These are phyloP conservation scores for Wickerhamiella vanderwaltii DNA, from an alignment of 805 yeast species.

Conservation along the genomic window DNA sequence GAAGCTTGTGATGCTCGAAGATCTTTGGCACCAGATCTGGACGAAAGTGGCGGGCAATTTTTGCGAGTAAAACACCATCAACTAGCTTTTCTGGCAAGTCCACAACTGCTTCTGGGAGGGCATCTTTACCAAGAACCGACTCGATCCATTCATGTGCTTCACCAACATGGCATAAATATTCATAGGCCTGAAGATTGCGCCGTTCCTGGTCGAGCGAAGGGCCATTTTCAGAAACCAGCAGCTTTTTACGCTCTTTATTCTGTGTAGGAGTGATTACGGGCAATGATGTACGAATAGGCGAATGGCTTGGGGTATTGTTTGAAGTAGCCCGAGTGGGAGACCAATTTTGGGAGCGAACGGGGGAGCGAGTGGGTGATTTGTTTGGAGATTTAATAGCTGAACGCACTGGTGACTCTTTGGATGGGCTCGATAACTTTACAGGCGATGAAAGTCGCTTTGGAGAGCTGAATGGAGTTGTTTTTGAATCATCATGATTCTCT, in stretches of 20 bases:
- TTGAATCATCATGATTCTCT: slow-evolving; percentile 17
- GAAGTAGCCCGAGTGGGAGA: slow-evolving; percentile 12
- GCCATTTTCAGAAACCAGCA: slow-evolving; percentile 6
- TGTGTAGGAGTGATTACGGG: slow-evolving; percentile 9
- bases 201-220: slow-evolving; percentile 31
- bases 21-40: slow-evolving; percentile 48
- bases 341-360: neutral
- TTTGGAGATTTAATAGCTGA: neutral
- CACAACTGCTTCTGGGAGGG: slow-evolving; percentile 39
- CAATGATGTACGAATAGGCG: slow-evolving; percentile 21
- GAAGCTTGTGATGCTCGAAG: slow-evolving; percentile 50
- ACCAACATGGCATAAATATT: slow-evolving; percentile 65
- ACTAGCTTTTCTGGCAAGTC: slow-evolving; percentile 56
- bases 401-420: neutral
- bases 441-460: neutral
- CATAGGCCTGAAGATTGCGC: slow-evolving; percentile 44
- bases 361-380: neutral
- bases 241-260: slow-evolving; percentile 11
- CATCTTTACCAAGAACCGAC: slow-evolving; percentile 40
- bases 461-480: neutral
- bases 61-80: slow-evolving; percentile 79
- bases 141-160: slow-evolving; percentile 81
- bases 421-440: neutral
- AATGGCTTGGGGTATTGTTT: slow-evolving; percentile 9
- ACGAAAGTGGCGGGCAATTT: slow-evolving; percentile 56